Conservation (phyloP, 2,329 filamentous ascomycete species). For the Pyrenophora tritici-repentis region DNA sequence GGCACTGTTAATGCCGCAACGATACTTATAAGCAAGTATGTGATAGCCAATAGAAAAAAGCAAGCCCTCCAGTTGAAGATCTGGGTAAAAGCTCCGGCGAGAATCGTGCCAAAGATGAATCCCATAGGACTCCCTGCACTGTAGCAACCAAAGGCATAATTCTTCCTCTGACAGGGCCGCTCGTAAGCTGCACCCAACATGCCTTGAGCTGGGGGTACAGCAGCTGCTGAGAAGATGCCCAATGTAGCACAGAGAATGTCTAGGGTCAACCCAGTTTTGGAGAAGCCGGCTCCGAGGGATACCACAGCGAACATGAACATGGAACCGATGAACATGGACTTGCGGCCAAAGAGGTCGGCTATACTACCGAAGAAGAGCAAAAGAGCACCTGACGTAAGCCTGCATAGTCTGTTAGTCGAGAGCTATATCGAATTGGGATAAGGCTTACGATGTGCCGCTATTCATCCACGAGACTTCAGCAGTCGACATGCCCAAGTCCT, state of each 20-base stretch:
- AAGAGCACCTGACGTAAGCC: constrained; percentile 66
- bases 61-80: constrained; percentile 67
- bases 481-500: constrained; percentile 65
- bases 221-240: constrained; percentile 67
- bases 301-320: constrained; percentile 64
- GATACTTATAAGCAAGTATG: constrained; percentile 64
- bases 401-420: constrained; percentile 24
- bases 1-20: constrained; percentile 67
- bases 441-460: constrained; percentile 61
- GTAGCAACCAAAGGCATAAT: constrained; percentile 68
- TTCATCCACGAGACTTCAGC: constrained; percentile 71
- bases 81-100: constrained; percentile 65
- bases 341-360: constrained; percentile 69
- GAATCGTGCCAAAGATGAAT: constrained; percentile 62
- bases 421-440: neutral
- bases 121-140: constrained; percentile 62
- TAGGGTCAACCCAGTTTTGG: constrained; percentile 62
- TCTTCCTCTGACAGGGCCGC: constrained; percentile 66
- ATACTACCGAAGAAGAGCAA: constrained; percentile 69
- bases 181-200: constrained; percentile 67
- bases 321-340: constrained; percentile 63
- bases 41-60: constrained; percentile 66
- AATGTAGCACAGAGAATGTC: constrained; percentile 67
- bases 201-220: constrained; percentile 67
- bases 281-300: constrained; percentile 63